Percentiles rank a stretch among this genome's conserved stretches.
Evolutionary conservation across 495 filamentous ascomycete genomes (phyloP).

Genomic region (Tuber indicum): DNA sequence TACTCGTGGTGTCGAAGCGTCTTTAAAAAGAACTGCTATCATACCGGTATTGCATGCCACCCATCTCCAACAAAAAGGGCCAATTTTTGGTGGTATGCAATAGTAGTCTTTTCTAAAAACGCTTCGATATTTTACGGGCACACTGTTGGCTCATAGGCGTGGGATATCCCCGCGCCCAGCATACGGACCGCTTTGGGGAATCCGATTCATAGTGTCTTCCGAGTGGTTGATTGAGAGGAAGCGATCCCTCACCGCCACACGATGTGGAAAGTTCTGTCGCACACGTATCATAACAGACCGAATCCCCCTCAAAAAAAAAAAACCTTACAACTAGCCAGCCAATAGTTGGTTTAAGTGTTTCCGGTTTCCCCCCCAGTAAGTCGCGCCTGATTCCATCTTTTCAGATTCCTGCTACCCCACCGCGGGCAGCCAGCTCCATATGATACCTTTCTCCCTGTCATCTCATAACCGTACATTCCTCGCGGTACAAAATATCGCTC

Average conservation of each 20-base stretch:
- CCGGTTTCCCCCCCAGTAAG: neutral
- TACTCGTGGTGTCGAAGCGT: too few species aligned
- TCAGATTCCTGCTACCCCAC: neutral
- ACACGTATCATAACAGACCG: neutral
- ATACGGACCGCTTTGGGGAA: neutral
- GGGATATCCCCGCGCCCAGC: neutral
- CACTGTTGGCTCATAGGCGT: neutral
- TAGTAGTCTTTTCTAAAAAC: too few species aligned
- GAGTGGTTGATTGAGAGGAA: neutral
- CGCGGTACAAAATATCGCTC: neutral
- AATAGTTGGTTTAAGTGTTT: neutral
- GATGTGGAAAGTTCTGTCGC: neutral
- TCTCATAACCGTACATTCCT: neutral
- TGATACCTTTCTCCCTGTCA: neutral
- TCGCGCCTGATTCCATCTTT: neutral
- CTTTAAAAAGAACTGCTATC: too few species aligned
- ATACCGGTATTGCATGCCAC: too few species aligned
- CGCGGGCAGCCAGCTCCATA: neutral
- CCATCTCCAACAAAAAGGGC: too few species aligned
- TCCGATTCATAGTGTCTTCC: neutral
- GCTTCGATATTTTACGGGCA: too few species aligned
- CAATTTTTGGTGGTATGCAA: too few species aligned
- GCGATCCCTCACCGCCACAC: neutral
- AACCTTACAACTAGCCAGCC: too few species aligned
- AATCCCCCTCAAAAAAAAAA: neutral